Conservation (phyloP, 2,329 filamentous ascomycete species). For the Pseudogymnoascus sp. region DNA sequence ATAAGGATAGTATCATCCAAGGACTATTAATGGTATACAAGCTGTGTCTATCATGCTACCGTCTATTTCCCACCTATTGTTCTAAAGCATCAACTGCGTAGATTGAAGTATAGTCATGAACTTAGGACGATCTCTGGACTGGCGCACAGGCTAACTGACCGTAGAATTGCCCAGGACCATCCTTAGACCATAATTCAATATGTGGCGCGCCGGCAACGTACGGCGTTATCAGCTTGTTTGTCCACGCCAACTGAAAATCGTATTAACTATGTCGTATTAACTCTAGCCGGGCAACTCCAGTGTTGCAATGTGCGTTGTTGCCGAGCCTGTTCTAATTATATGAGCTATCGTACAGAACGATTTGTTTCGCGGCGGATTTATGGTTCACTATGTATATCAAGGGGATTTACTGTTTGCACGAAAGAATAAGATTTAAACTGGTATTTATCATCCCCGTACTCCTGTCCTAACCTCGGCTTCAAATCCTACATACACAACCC, state of each 20-base stretch:
- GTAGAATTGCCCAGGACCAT: too few species aligned
- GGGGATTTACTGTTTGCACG: not conserved
- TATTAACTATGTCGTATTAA: not conserved
- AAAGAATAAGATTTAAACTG: slow-evolving; percentile 5
- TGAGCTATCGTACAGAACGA: not conserved
- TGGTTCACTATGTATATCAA: not conserved
- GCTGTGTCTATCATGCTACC: too few species aligned
- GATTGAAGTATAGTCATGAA: too few species aligned
- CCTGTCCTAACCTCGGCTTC: not conserved
- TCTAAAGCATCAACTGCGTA: too few species aligned
- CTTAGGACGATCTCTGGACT: too few species aligned
- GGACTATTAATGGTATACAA: too few species aligned
- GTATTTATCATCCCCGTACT: not conserved
- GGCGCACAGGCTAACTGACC: too few species aligned
- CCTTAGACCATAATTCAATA: too few species aligned
- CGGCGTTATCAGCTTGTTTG: not conserved
- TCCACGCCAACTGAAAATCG: not conserved
- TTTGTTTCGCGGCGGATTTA: not conserved
- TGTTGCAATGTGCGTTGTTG: not conserved
- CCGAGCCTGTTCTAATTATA: not conserved
- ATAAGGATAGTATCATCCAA: too few species aligned
- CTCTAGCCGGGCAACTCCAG: not conserved
- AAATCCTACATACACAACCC: slow-evolving; percentile 1
- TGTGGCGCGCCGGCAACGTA: too few species aligned
- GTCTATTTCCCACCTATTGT: too few species aligned